Evolutionary conservation across 108 stramenopile genomes (phyloP), one percentile per base, ranked within the genome.

Genomic region (Hondaea fermentalgiana): DNA sequence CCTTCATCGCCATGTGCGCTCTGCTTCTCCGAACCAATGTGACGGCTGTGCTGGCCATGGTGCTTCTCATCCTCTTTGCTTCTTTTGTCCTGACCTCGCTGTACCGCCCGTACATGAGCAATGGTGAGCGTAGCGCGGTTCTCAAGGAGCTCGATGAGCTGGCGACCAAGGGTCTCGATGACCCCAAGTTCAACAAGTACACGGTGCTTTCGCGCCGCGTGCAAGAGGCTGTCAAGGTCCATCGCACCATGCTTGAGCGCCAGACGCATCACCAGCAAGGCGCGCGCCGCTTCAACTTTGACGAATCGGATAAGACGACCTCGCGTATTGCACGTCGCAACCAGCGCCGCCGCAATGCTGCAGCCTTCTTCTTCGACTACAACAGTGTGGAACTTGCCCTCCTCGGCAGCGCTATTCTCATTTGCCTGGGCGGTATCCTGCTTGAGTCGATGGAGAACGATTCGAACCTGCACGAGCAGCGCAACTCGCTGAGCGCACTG

Each of bases 51-150:
- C 60, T 92, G 58, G 69, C 88, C 58, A 87, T 89, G 87, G 59
- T 87, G 5, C 88, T 90, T 5, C 89, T 92, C 43, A 57, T 89
- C 28, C 44, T 92, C 19, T 90, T 92, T 57, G 87, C 51, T 25
- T 59, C 88, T 10, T 92, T 76, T 60, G 47, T 59, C 23, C 58
- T 91, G 5, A 89, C 90, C 23, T 6, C 90, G 14, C 25, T 71
- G 55, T 90, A 87, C 87, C 14, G 23, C 58, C 91, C 91, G 25
- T 92, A 89, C 72, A 88, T 92, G 91, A 64, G 72, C 59, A 87
- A 55, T 4, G 58, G 58, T 8, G 89, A 91, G 88, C 87, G 72
- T 23, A 57, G 16, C 87, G 43, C 57, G 35, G 58, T 89, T 23
- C 43, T 88, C 21, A 51, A 60, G 29, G 60, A 91, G 59, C 23